Evolutionary conservation across 2,329 filamentous ascomycete species (phyloP).

Genomic region (Lachnellula subtilissima): DNA sequence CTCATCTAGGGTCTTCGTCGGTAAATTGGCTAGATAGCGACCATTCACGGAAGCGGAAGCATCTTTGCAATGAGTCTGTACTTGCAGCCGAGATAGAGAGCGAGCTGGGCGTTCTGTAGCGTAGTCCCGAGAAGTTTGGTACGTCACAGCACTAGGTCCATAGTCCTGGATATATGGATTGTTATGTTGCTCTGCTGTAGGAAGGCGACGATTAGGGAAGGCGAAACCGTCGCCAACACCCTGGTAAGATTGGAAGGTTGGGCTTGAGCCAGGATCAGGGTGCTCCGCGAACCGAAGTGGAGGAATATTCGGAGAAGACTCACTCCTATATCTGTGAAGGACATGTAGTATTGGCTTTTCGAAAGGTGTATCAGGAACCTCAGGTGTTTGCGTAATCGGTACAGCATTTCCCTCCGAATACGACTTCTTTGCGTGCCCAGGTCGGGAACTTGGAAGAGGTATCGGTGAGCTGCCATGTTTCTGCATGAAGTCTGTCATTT

Average conservation of each 20-base stretch:
- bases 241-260: not conserved
- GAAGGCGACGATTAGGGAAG: not conserved
- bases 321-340: slow-evolving; percentile 20
- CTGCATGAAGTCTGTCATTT: slow-evolving; percentile 23
- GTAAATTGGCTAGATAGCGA: slow-evolving; percentile 15
- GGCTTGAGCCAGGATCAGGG: not conserved
- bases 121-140: not conserved
- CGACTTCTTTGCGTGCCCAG: slow-evolving; percentile 21
- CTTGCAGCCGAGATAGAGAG: not conserved
- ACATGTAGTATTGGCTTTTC: slow-evolving; percentile 2
- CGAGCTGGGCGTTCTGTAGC: slow-evolving; percentile 1
- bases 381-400: slow-evolving; percentile 2
- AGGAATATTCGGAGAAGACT: slow-evolving; percentile 16
- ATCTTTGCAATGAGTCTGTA: not conserved
- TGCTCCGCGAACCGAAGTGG: slow-evolving; percentile 4
- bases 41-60: not conserved
- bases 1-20: slow-evolving; percentile 13
- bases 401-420: slow-evolving; percentile 17
- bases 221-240: not conserved
- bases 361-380: not conserved
- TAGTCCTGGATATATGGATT: not conserved
- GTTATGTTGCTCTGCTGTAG: not conserved
- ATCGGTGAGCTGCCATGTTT: slow-evolving; percentile 7
- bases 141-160: not conserved
- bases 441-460: slow-evolving; percentile 8